Evolutionary conservation across 768 basidiomycete species (phyloP).

Genomic region (Lenzites betulinus): DNA sequence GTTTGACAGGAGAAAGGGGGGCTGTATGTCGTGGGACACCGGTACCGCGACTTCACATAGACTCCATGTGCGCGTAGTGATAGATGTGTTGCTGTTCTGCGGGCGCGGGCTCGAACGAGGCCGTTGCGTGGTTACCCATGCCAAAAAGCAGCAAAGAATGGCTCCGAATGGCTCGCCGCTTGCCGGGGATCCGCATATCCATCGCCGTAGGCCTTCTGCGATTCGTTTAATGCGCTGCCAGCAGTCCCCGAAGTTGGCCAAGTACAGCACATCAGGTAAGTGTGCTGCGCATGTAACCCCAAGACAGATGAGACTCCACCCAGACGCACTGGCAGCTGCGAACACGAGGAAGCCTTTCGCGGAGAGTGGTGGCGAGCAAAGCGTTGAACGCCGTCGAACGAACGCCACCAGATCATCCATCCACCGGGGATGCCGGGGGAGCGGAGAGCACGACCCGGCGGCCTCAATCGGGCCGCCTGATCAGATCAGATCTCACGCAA

Average conservation of each 20-base stretch:
- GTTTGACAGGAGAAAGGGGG: background rate
- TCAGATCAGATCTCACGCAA: constrained; percentile 9
- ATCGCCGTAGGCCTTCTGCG: background rate
- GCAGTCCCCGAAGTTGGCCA: background rate
- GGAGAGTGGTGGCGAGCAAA: no score
- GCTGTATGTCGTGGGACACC: constrained; percentile 14
- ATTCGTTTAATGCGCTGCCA: background rate
- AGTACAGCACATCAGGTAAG: background rate
- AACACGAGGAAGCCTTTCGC: background rate
- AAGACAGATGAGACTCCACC: background rate
- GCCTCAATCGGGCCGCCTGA: background rate
- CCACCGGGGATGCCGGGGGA: background rate
- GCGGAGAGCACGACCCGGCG: background rate
- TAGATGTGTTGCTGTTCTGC: constrained; percentile 4
- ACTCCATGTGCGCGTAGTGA: background rate
- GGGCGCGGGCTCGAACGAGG: background rate
- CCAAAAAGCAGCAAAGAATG: background rate
- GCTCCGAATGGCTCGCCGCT: background rate
- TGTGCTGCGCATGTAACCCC: background rate
- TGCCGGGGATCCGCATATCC: no score
- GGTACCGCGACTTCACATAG: background rate
- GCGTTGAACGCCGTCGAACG: background rate
- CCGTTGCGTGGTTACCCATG: constrained; percentile 11
- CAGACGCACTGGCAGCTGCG: background rate
- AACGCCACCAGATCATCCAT: background rate